phyloP scores from a whole-genome alignment of 139 green algal genomes.

The Coelastrella sp. region DNA sequence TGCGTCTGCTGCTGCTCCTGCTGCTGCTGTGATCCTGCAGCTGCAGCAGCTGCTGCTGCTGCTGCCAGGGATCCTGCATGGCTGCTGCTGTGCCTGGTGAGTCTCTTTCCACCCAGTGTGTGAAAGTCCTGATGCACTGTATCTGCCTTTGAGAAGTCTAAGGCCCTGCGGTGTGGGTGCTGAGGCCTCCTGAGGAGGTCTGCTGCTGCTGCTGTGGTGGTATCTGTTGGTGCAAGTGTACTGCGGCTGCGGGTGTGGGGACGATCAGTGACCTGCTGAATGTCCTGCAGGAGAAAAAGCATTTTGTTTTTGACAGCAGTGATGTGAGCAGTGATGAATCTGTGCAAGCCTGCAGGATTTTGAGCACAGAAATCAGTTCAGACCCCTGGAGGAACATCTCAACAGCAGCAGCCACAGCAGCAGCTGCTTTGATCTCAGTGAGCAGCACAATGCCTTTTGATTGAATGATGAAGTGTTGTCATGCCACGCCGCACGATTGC shows the following conservation, averaged over 20 bases:
- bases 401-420: no score
- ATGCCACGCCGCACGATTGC: no score
- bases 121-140: conserved; percentile 8
- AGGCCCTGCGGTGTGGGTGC: not conserved
- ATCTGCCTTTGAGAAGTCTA: conserved; percentile 34
- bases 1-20: not conserved
- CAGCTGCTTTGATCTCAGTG: no score
- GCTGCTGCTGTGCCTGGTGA: not conserved
- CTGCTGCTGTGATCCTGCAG: not conserved
- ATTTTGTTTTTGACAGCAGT: no score
- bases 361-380: no score
- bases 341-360: no score
- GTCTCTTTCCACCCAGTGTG: not conserved
- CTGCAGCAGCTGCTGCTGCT: conserved; percentile 1
- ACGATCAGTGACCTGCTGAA: conserved; percentile 12
- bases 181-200: not conserved
- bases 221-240: not conserved
- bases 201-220: conserved; percentile 11
- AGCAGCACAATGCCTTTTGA: no score
- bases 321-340: no score
- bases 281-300: conserved; percentile 5
- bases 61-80: not conserved
- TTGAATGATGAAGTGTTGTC: no score
- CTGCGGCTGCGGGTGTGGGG: conserved; percentile 25
- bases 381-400: no score